These are phyloP conservation scores for Moesziomyces sp. DNA, from an alignment of 1,284 basidiomycete species.

Conservation along the genomic window DNA sequence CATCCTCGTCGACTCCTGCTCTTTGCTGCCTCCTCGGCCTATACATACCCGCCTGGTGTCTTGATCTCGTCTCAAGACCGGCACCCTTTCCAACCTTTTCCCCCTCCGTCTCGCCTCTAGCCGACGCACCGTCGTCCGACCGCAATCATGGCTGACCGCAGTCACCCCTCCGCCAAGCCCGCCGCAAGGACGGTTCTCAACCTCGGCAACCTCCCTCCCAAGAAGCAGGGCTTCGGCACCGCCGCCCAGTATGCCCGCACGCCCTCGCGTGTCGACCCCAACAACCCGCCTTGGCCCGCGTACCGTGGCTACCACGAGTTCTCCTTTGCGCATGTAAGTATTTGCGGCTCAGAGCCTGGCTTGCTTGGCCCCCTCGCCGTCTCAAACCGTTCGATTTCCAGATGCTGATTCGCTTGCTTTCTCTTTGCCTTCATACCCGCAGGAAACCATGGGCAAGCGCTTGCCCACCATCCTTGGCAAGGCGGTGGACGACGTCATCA, in stretches of 20 bases:
- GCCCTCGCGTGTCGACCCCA: slow-evolving; percentile 73
- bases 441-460: slow-evolving; percentile 81
- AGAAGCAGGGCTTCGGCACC: slow-evolving; percentile 57
- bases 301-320: slow-evolving; percentile 90
- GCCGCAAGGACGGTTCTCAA: slow-evolving; percentile 66
- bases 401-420: background rate
- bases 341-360: slow-evolving; percentile 2
- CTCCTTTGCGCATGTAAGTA: slow-evolving; percentile 81
- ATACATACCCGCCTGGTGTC: slow-evolving; percentile 3
- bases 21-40: background rate
- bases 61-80: background rate
- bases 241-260: slow-evolving; percentile 54
- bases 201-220: slow-evolving; percentile 66
- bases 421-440: background rate
- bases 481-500: slow-evolving; percentile 90
- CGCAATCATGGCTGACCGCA: slow-evolving; percentile 55
- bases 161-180: slow-evolving; percentile 62
- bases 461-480: slow-evolving; percentile 95
- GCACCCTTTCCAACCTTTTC: background rate
- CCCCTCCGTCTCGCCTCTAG: background rate
- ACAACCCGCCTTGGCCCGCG: slow-evolving; percentile 95
- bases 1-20: slow-evolving; percentile 8
- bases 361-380: no score
- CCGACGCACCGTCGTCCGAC: background rate
- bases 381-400: no score